These are phyloP conservation scores for Tetramitus jugosus DNA, from an alignment of 208 protist genomes.

Conservation along the genomic window DNA sequence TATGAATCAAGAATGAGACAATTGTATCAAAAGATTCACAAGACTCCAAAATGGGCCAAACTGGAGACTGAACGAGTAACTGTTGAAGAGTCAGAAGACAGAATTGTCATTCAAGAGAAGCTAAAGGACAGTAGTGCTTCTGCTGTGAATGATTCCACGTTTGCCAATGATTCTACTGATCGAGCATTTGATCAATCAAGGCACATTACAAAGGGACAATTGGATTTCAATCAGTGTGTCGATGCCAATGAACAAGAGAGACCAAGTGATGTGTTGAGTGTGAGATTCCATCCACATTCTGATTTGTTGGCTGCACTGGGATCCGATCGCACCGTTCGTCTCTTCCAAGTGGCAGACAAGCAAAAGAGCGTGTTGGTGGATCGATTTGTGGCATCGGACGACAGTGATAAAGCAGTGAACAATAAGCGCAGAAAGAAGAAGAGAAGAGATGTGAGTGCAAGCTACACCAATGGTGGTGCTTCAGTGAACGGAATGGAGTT, in stretches of 20 bases:
- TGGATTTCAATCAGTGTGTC: no score
- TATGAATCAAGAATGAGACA: constrained; percentile 16
- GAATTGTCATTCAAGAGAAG: neutral
- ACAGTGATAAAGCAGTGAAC: no score
- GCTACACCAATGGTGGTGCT: no score
- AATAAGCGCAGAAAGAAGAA: no score
- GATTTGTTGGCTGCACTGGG: neutral
- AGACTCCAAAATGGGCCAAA: neutral
- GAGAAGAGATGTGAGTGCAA: no score
- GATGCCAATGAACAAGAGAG: constrained; percentile 1
- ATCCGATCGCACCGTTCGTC: neutral
- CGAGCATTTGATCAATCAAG: no score
- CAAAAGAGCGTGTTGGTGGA: neutral
- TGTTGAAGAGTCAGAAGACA: neutral
- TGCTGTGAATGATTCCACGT: no score
- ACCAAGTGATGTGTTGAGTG: neutral
- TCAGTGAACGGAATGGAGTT: neutral
- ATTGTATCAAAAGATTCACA: neutral
- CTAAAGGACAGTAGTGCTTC: no score
- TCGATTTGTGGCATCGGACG: no score
- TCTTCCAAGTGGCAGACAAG: neutral
- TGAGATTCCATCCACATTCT: neutral
- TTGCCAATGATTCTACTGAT: no score
- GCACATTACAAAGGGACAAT: no score
- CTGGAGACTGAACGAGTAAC: neutral